Conservation (phyloP, 352 stramenopile species). For the Phytophthora litchii region DNA sequence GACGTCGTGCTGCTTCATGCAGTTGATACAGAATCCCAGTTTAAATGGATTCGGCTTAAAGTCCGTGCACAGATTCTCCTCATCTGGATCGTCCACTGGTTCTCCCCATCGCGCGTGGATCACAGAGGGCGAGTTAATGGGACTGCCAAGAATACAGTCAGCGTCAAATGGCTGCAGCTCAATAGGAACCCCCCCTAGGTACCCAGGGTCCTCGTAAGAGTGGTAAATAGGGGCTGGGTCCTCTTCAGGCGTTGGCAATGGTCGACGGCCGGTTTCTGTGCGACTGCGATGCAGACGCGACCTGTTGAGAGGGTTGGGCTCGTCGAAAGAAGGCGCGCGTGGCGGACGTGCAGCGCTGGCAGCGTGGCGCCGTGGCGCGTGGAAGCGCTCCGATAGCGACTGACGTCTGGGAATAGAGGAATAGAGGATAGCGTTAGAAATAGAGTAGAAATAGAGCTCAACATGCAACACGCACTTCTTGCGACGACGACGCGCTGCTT, state of each 20-base stretch:
- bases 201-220: slow-evolving; percentile 83
- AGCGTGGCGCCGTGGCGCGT: slow-evolving; percentile 18
- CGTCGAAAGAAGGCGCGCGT: slow-evolving; percentile 26
- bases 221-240: slow-evolving; percentile 60
- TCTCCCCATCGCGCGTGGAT: slow-evolving; percentile 90
- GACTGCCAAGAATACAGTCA: slow-evolving; percentile 80
- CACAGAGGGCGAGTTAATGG: slow-evolving; percentile 73
- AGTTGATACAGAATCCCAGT: slow-evolving; percentile 90
- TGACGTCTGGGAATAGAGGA: slow-evolving; percentile 24
- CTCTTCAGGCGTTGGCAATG: slow-evolving; percentile 28
- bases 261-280: slow-evolving; percentile 33
- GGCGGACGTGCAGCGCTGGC: slow-evolving; percentile 15
- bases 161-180: slow-evolving; percentile 76
- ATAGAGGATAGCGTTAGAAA: slow-evolving; percentile 18
- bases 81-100: slow-evolving; percentile 80
- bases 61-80: slow-evolving; percentile 83
- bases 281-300: slow-evolving; percentile 39
- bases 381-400: slow-evolving; percentile 43
- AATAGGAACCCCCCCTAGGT: slow-evolving; percentile 53
- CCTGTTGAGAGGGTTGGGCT: slow-evolving; percentile 30
- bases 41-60: slow-evolving; percentile 87
- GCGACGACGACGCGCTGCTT: slow-evolving; percentile 38
- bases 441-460: slow-evolving; percentile 1
- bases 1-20: slow-evolving; percentile 89
- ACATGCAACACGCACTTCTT: slow-evolving; percentile 52